Base-by-base conservation (phyloP, 371 early-diverging fungal genomes). In the Blastocladiella emersonii region DNA sequence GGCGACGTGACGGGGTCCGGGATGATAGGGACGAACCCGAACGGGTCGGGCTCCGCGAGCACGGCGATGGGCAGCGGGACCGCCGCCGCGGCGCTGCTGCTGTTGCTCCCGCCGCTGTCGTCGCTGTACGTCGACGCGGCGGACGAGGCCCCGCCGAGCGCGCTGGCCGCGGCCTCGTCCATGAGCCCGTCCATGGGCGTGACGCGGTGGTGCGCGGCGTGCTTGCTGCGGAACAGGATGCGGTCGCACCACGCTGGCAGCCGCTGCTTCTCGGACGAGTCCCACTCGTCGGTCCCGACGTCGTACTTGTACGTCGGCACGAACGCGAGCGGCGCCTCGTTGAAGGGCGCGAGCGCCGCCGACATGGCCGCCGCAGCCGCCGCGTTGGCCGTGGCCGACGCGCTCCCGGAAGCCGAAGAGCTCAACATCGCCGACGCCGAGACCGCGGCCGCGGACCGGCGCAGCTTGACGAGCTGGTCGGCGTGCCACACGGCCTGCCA, bases 251-350 rank as follows among this genome's bases (percentile, higher is more conserved):
- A 92, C 0, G 89, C 85, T 3, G 91, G 91, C 0, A 84, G 77
- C 2, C 91, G 78, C 68, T 80, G 72, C 69, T 92, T 92, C 32
- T 90, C 89, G 13, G 85, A 84, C 3, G 84, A 76, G 65, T 92
- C 93, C 66, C 87, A 92, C 2, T 67, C 64, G 25, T 83, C 77
- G 36, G 81, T 79, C 17, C 82, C 81, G 2, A 75, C 72, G 64
- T 90, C 84, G 66, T 89, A 91, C 73, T 92, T 92, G 79, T 89
- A 92, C 0, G 91, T 92, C 0, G 93, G 93, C 3, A 82, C 80
- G 71, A 91, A 92, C 19, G 63, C 56, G 23, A 89, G 70, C 25
- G 76, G 79, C 2, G 74, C 75, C 70, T 92, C 91, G 23, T 66
- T 64, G 63, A 90, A 91, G 6, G 70, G 70, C 2, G 82, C 67